These are phyloP conservation scores for Trichosporon sp. DNA, from an alignment of 1,284 basidiomycete species.

Conservation along the genomic window DNA sequence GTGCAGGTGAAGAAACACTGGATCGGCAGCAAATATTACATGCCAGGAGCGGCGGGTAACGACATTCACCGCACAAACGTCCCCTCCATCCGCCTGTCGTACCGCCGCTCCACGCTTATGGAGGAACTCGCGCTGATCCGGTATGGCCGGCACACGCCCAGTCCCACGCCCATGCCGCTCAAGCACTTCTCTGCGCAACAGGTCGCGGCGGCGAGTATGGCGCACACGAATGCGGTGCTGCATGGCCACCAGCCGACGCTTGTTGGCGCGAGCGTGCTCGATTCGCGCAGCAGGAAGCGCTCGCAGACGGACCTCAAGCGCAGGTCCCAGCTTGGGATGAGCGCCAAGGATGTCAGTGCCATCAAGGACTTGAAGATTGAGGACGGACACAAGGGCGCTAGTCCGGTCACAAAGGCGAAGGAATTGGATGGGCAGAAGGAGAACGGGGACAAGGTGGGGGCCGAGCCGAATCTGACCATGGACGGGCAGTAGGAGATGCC, in stretches of 20 bases:
- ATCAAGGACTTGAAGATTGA: not conserved
- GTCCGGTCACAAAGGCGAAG: too few species aligned
- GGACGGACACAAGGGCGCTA: not conserved
- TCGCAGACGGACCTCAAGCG: conserved; percentile 28
- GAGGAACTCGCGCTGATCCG: conserved; percentile 68
- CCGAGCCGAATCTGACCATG: too few species aligned
- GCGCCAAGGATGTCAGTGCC: not conserved
- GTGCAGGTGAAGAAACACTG: conserved; percentile 98
- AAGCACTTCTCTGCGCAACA: conserved; percentile 8
- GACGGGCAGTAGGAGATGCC: too few species aligned
- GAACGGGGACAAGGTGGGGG: too few species aligned
- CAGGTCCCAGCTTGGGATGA: conserved; percentile 23
- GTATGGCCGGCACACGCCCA: conserved; percentile 45
- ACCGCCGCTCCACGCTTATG: conserved; percentile 82
- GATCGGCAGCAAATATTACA: conserved; percentile 87
- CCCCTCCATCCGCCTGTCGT: conserved; percentile 78
- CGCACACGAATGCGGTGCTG: conserved; percentile 28
- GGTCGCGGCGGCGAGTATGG: conserved; percentile 31
- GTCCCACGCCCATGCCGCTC: conserved; percentile 43
- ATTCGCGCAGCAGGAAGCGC: conserved; percentile 40
- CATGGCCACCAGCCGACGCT: conserved; percentile 25
- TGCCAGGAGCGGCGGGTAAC: conserved; percentile 83
- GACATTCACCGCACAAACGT: conserved; percentile 98
- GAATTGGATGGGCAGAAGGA: too few species aligned
- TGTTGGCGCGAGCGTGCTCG: conserved; percentile 39